Percentiles rank a stretch among this genome's conserved stretches.
Evolutionary conservation across 768 basidiomycete species (phyloP).

Genomic region (Phanerochaete sordida): DNA sequence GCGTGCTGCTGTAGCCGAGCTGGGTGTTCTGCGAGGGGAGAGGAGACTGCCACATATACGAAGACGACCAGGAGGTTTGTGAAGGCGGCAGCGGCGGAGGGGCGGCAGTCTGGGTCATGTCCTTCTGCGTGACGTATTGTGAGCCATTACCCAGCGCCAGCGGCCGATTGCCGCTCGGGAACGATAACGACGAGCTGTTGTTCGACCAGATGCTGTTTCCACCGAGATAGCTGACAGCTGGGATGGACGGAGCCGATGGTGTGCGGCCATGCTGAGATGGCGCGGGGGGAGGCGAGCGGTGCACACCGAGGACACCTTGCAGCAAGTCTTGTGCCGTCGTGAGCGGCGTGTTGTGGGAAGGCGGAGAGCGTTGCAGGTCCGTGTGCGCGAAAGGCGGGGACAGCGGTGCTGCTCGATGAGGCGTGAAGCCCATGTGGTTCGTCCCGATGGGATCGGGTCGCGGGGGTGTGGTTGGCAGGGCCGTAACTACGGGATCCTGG

Average conservation of each 20-base stretch:
- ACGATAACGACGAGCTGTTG: conserved; percentile 35
- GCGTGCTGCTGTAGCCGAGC: background rate
- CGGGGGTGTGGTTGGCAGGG: conserved; percentile 3
- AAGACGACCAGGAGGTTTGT: conserved; percentile 3
- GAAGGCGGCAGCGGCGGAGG: background rate
- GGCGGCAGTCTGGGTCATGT: background rate
- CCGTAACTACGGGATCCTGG: conserved; percentile 24
- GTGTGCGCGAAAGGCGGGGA: background rate
- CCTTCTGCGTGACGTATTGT: background rate
- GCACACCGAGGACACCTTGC: conserved; percentile 46
- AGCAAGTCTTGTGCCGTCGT: conserved; percentile 70
- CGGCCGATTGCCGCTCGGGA: background rate
- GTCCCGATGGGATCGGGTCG: conserved; percentile 1
- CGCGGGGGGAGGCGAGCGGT: conserved; percentile 13
- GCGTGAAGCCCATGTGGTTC: conserved; percentile 1
- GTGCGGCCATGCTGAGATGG: conserved; percentile 17
- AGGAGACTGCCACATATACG: conserved; percentile 2
- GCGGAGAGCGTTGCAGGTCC: conserved; percentile 3
- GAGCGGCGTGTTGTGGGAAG: conserved; percentile 1
- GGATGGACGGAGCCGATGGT: conserved; percentile 30
- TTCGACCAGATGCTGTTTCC: conserved; percentile 65
- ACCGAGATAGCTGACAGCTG: conserved; percentile 44
- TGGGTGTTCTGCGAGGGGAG: background rate
- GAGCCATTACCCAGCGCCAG: background rate
- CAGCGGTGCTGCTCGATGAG: conserved; percentile 1